Base-by-base conservation (phyloP, 306 rosid species). In the Cucumis hystrix region DNA sequence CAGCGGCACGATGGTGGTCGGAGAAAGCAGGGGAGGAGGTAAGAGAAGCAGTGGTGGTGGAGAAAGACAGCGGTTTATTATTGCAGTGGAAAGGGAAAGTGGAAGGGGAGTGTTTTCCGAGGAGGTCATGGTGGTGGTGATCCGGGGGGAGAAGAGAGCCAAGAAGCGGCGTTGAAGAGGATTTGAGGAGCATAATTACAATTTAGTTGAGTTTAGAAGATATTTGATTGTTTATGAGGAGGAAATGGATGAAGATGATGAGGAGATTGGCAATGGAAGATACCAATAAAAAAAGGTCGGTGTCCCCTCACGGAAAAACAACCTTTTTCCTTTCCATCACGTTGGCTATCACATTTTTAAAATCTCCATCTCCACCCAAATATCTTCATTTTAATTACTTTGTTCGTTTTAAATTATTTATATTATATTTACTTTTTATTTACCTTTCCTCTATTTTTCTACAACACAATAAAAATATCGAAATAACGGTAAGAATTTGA, bases 91-190 rank as follows among this genome's bases (percentile, higher is more conserved):
- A 64, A 58, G 69, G 5, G 83, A 52, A 20, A 17, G 85, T 14
- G 76, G 84, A 78, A 82, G 93, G 63, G 43, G 45, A 55, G 35
- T 51, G 75, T 45, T 69, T 69, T 7, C 56, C 37, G 47, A 79
- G 79, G n/a, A 67, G 71, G 60, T 83, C 37, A 66, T 87, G 88
- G 59, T 63, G 35, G 73, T 63, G 92, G 10, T 89, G 90, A 55
- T 89, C 96, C 23, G 91, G 51, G 84, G 88, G 76, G 43, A 81
- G 86, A 7, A 95, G 91, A 15, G 98, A 90, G 10, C 95, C 93
- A 83, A 94, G 92, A 80, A 92, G 81, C 15, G 99, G 99, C 18
- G 98, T 89, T 77, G 99, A 95, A 75, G 97, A 87, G 55, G 98
- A 92, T 73, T 92, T 89, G 9, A 95, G 91, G 84, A 95, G 4